Evolutionary conservation across 2,329 filamentous ascomycete genomes (phyloP), one percentile per base, ranked within the genome.

Genomic region (Thelonectria rubi): DNA sequence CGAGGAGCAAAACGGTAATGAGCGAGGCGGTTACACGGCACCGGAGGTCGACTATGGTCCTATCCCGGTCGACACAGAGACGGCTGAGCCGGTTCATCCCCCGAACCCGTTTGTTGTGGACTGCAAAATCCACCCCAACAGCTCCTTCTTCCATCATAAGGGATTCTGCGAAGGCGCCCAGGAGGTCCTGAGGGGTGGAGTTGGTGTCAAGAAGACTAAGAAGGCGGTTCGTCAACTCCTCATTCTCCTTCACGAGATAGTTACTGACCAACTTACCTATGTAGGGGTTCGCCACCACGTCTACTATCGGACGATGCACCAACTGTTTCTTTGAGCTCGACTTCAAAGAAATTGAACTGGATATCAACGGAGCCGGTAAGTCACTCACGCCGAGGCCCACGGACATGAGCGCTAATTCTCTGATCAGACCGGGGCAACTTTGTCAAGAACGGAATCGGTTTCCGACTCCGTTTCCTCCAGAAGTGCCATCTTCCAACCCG

Each of bases 121-220:
- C 47, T 81, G 79, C 65, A 77, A 67, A 6, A 83, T 86, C 37
- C 78, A 73, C 10, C 62, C 69, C 2, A 63, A 73, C 10, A 84
- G 83, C 65, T 86, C 84, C 0, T 86, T 86, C 63, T 80, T 83
- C 51, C 73, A 80, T 10, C 75, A 82, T 39, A 85, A 84, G 56
- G 84, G 84, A 1, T 86, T 87, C 65, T 87, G 85, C 45, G 79
- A 81, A 18, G 84, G 84, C 1, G 84, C 84, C 7, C 80, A 80
- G 48, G 82, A 84, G 15, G 79, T 82, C 1, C 72, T 81, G 26
- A 75, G 76, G 37, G 84, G 84, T 1, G 80, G 79, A 2, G 71
- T 79, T 3, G 84, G 84, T 7, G 78, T 86, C 48, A 83, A 80
- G 68, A 83, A 80, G 65, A 78, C 81, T 3, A 82, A 81, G 67